Conservation (phyloP, 768 basidiomycete species). For the Lactarius quietus region DNA sequence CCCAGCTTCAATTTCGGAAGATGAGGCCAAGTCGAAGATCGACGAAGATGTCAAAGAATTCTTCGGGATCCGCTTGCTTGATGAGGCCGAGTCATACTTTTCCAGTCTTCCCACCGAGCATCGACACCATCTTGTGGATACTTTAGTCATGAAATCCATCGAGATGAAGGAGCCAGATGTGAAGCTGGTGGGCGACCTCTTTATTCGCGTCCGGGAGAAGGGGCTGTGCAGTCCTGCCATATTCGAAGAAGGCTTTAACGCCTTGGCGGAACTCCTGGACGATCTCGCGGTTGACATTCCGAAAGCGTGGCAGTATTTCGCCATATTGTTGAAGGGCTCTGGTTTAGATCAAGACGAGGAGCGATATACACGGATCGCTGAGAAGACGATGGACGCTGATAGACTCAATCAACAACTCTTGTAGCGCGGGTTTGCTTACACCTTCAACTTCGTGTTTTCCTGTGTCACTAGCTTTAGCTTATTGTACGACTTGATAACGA, state of each 20-base stretch:
- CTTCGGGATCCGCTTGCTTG: slow-evolving; percentile 76
- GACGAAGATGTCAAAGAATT: slow-evolving; percentile 83
- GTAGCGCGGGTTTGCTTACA: slow-evolving; percentile 15
- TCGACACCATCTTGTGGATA: slow-evolving; percentile 66
- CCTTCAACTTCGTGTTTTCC: slow-evolving; percentile 9
- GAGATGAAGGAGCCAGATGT: slow-evolving; percentile 83
- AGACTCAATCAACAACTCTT: slow-evolving; percentile 46
- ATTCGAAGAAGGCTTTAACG: slow-evolving; percentile 73
- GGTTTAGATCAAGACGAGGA: slow-evolving; percentile 57
- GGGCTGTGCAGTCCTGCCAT: slow-evolving; percentile 52
- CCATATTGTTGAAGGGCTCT: slow-evolving; percentile 67
- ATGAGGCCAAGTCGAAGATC: slow-evolving; percentile 70
- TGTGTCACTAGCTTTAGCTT: slow-evolving; percentile 21
- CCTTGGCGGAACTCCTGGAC: slow-evolving; percentile 73
- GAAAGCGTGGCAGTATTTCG: slow-evolving; percentile 74
- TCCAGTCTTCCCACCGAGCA: slow-evolving; percentile 61
- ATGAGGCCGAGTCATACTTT: slow-evolving; percentile 89
- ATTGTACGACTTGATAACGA: slow-evolving; percentile 23
- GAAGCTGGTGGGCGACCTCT: slow-evolving; percentile 71
- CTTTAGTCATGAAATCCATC: slow-evolving; percentile 67
- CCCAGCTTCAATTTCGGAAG: slow-evolving; percentile 53
- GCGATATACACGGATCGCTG: slow-evolving; percentile 50
- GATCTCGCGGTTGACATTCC: slow-evolving; percentile 91
- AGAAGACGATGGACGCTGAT: slow-evolving; percentile 58
- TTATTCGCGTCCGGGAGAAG: slow-evolving; percentile 58